Conservation (phyloP, 208 protist genomes). For the Trypanosoma theileri region DNA sequence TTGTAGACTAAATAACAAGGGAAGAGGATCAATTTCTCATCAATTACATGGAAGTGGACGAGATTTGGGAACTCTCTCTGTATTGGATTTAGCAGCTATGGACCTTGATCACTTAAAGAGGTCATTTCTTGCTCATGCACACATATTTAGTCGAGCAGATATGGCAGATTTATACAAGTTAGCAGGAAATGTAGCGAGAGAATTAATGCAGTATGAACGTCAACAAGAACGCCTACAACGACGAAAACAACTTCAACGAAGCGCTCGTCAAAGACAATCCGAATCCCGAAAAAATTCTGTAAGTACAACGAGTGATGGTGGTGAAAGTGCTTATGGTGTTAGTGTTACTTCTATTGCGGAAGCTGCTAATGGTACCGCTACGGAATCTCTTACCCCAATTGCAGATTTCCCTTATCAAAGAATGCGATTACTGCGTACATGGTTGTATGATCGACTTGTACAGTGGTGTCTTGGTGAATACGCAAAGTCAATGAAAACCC, state of each 20-base stretch:
- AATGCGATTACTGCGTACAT: conserved; percentile 9
- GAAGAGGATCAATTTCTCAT: background rate
- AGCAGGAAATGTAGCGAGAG: conserved; percentile 15
- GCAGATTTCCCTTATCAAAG: conserved; percentile 13
- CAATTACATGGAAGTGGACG: conserved; percentile 2
- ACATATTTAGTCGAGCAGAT: conserved; percentile 34
- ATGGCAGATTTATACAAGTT: conserved; percentile 35
- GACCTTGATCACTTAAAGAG: conserved; percentile 58
- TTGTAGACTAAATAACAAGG: background rate
- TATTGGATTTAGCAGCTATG: conserved; percentile 55
- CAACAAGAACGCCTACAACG: background rate
- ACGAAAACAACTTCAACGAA: background rate
- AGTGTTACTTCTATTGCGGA: conserved; percentile 6
- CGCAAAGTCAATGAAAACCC: background rate
- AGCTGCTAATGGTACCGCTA: background rate
- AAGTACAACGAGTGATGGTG: background rate
- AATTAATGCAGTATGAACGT: conserved; percentile 14
- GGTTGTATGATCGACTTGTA: conserved; percentile 29
- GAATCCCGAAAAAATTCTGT: background rate
- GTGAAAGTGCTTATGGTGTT: background rate
- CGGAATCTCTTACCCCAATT: background rate
- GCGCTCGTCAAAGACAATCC: background rate
- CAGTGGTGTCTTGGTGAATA: conserved; percentile 8
- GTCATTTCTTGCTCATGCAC: conserved; percentile 57
- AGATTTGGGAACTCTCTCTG: conserved; percentile 27